Percentiles rank a stretch among this genome's conserved stretches.
Evolutionary conservation across 1,284 basidiomycete genomes (phyloP).

Genomic region (Cryptococcus sp.): DNA sequence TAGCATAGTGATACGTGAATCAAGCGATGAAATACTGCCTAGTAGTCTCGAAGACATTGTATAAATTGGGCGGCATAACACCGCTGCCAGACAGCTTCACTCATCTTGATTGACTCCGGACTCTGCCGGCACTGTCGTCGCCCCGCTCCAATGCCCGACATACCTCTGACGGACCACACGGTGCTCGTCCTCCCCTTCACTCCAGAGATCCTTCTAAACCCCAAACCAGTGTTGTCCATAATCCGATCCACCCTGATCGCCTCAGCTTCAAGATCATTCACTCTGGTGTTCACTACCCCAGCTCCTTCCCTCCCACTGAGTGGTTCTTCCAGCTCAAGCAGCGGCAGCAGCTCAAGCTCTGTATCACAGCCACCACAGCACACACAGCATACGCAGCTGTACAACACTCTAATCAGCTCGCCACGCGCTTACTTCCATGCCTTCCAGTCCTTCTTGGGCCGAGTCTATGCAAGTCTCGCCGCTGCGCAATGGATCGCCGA

Average conservation of each 20-base stretch:
- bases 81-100: no score
- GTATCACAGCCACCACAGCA: constrained; percentile 1
- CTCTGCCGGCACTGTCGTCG: no score
- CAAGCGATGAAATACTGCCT: no score
- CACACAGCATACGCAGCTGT: constrained; percentile 26
- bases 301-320: not conserved
- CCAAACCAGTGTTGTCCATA: constrained; percentile 24
- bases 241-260: constrained; percentile 27
- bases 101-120: no score
- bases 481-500: constrained; percentile 43
- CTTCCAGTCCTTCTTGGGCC: constrained; percentile 47
- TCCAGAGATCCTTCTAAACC: constrained; percentile 22
- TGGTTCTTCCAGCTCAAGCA: not conserved
- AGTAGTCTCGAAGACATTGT: no score
- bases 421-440: constrained; percentile 32
- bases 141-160: no score
- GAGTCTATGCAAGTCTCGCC: constrained; percentile 45
- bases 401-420: constrained; percentile 19
- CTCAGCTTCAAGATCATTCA: constrained; percentile 21
- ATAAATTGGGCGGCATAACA: no score
- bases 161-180: constrained; percentile 13
- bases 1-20: no score
- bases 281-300: constrained; percentile 39
- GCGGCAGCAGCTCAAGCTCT: no score
- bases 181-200: constrained; percentile 44